A percentile compares a stretch with the other conserved stretches of the same genome.
phyloP scores from a whole-genome alignment of 139 green algal genomes.

The Medakamo hakoo region DNA sequence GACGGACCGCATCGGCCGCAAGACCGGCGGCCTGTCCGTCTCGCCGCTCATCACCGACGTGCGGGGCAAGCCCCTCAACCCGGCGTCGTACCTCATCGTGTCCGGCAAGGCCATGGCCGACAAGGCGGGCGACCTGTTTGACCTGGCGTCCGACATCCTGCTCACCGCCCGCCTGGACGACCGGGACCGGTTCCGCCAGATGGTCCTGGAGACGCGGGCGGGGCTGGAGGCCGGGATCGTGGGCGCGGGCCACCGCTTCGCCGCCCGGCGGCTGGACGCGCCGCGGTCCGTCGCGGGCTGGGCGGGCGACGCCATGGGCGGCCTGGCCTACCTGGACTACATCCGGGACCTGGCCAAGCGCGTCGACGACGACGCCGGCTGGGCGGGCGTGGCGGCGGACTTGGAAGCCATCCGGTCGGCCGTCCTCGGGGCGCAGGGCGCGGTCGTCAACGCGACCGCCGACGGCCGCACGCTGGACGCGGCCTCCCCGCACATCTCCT shows the following conservation, averaged over 20 bases:
- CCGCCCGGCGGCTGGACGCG: constrained; percentile 61
- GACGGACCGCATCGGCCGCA: constrained; percentile 88
- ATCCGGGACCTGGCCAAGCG: constrained; percentile 61
- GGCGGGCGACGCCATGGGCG: constrained; percentile 74
- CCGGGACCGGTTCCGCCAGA: constrained; percentile 77
- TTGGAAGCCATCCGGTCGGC: constrained; percentile 34
- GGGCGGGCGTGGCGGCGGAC: constrained; percentile 54
- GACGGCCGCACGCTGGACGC: constrained; percentile 55
- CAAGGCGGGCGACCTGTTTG: constrained; percentile 76
- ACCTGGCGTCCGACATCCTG: constrained; percentile 71
- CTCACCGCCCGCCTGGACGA: constrained; percentile 69
- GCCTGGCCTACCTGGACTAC: constrained; percentile 78
- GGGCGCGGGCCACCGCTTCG: constrained; percentile 65
- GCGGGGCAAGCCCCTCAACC: constrained; percentile 31
- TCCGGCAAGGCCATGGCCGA: constrained; percentile 82
- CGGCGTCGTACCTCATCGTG: constrained; percentile 65
- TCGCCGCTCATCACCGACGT: constrained; percentile 65
- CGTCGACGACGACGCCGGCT: constrained; percentile 84
- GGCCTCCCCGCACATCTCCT: constrained; percentile 27
- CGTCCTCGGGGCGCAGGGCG: constrained; percentile 60
- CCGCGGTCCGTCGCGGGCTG: constrained; percentile 70
- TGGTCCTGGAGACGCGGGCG: constrained; percentile 87
- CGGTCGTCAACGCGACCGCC: constrained; percentile 87
- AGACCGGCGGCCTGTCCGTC: constrained; percentile 83
- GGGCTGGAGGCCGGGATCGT: constrained; percentile 67